Conservation (phyloP, 208 protist species). For the Kentomonas sorsogonicus region DNA sequence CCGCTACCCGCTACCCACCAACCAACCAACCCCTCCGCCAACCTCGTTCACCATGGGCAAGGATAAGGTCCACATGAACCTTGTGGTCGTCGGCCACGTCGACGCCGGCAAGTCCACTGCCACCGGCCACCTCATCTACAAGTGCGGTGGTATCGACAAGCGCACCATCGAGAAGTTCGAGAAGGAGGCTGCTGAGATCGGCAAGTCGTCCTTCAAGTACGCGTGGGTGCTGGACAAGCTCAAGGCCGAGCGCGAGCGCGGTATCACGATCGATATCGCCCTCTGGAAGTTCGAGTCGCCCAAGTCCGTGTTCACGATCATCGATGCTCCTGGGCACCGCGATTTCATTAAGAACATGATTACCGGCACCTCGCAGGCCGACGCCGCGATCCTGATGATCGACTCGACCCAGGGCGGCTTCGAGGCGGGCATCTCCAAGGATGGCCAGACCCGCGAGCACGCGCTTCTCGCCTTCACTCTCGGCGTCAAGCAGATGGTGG, state of each 20-base stretch:
- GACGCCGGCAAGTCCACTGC: slow-evolving; percentile 81
- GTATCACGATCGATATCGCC: slow-evolving; percentile 92
- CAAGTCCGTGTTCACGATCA: slow-evolving; percentile 88
- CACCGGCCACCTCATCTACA: slow-evolving; percentile 86
- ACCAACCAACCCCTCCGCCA: too few species aligned
- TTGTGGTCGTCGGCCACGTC: slow-evolving; percentile 19
- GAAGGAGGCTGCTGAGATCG: slow-evolving; percentile 84
- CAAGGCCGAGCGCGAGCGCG: slow-evolving; percentile 89
- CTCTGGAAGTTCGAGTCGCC: slow-evolving; percentile 88
- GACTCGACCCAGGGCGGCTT: slow-evolving; percentile 82
- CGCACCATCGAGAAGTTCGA: slow-evolving; percentile 86
- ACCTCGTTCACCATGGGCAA: slow-evolving; percentile 32
- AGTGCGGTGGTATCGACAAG: slow-evolving; percentile 88
- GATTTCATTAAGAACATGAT: slow-evolving; percentile 95
- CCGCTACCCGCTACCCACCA: slow-evolving; percentile 6
- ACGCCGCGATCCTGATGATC: slow-evolving; percentile 84
- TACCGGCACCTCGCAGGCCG: slow-evolving; percentile 87
- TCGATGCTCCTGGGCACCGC: slow-evolving; percentile 92
- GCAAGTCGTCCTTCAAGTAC: slow-evolving; percentile 92
- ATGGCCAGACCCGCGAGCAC: slow-evolving; percentile 91
- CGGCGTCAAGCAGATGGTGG: slow-evolving; percentile 88
- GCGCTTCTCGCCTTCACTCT: slow-evolving; percentile 82
- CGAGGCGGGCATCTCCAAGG: slow-evolving; percentile 90
- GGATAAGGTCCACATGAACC: slow-evolving; percentile 52
- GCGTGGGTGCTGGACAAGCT: slow-evolving; percentile 90